Base-by-base conservation (phyloP, 257 asterid species). In the Pogostemon cablin region DNA sequence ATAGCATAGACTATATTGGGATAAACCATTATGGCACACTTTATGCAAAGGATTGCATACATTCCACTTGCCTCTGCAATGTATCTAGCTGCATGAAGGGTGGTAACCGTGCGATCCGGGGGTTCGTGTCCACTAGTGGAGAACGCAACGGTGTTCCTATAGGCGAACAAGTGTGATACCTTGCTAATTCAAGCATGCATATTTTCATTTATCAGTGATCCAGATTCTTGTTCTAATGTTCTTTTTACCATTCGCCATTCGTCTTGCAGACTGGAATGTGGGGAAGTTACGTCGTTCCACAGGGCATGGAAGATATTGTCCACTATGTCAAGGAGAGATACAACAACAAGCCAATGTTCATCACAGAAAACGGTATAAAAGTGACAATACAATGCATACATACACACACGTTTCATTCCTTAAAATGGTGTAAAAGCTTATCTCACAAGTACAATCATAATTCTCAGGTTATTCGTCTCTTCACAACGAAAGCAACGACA, bases 1-100 rank as follows among this genome's bases (percentile, higher is more conserved):
- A 82, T 9, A 89, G 96, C 67, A 72, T 78, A 44, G 98, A 92
- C 71, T 92, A 87, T 72, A 76, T 92, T 0, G 98, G 96, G 41
- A 39, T 92, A 42, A 92, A 89, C 84, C 93, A 87, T 62, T 92
- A 92, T 40, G 77, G 83, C 62, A 46, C 95, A 15, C 80, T 90
- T 9, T 92, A 87, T 75, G 96, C 84, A 32, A 79, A 81, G 81
- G 96, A 87, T 37, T 93, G 99, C 67, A 68, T 81, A 43, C 15
- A 82, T 38, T 80, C 92, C 0, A 63, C 65, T 58, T 90, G 97
- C 34, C 7, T 15, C 2, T 88, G 95, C 79, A 65, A 80, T 6
- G 79, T 69, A 5, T 49, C 81, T 15, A 63, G 72, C 67, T 90
- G 95, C 73, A 56, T 9, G 39, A 48, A 34, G n/a, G 92, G 91